Evolutionary conservation across 768 basidiomycete species (phyloP), one percentile per base, ranked within the genome.

Genomic region (Gymnopilus junonius): DNA sequence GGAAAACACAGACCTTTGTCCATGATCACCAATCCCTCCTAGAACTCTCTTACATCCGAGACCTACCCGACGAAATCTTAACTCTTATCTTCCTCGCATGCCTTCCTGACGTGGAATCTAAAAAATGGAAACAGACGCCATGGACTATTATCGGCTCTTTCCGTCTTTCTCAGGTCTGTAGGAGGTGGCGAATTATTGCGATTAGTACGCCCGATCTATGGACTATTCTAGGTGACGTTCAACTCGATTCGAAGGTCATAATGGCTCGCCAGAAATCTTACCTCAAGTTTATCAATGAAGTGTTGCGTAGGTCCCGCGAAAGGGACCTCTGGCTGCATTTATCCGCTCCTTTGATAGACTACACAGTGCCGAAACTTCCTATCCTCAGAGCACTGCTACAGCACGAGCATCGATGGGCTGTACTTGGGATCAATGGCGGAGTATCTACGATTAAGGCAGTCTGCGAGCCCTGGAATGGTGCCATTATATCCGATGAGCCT

Each of bases 201-300:
- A 34, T 59, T 15, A 31, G 10, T 37, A 31, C 34, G 31, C 48
- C 59, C 4, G 21, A 27, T 11, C 37, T 59, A 8, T 59, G 59
- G 59, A 29, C 34, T 17, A 53, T 58, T n/a, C 56, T 58, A 14
- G 42, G 42, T 4, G 56, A 58, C n/a, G 29, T 58, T 15, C 56
- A 29, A 7, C 40, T 58, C 20, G 31, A 40, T 14, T n/a, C 43
- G 14, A 31, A 31, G 10, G 42, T 42, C 25, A 25, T 35, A 10
- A 56, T 37, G 39, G 37, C 11, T 14, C 8, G 35, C 3, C 29
- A 23, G 15, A 11, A 46, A 11, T 43, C 56, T 15, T 43, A 58
- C 29, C 27, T 43, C 20, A 31, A 29, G 17, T 58, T 58, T 17
- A 21, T 58, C 7, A 8, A 46, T 27, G 56, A 46, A 31, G 15